Percentiles rank a stretch among this genome's conserved stretches.
Conservation (phyloP, 805 yeast species). For the Yarrowia keelungensis region DNA sequence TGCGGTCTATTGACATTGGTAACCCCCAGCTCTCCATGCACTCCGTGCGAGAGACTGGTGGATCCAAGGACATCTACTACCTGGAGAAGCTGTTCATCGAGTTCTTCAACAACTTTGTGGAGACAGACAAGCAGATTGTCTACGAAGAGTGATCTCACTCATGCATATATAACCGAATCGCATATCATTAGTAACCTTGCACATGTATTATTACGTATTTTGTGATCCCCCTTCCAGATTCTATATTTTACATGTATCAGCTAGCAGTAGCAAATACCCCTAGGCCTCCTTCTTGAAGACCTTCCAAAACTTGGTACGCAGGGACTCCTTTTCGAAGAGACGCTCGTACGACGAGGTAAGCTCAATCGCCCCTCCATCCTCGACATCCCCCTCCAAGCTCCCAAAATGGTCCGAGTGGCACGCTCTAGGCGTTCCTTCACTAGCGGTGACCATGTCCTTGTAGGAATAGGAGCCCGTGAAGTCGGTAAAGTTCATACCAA, state of each 20-base stretch:
- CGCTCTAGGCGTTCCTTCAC: constrained; percentile 25
- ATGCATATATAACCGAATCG: constrained; percentile 1
- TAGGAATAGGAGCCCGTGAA: constrained; percentile 19
- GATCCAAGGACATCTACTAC: constrained; percentile 71
- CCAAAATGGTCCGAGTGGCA: constrained; percentile 19
- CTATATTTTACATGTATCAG: background rate
- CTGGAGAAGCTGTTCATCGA: constrained; percentile 65
- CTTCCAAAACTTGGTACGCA: constrained; percentile 13
- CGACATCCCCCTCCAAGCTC: background rate
- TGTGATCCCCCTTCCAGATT: background rate
- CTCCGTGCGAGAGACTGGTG: constrained; percentile 90
- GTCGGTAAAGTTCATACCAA: background rate
- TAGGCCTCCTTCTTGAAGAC: constrained; percentile 21
- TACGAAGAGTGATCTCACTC: constrained; percentile 7
- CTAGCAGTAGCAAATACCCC: background rate
- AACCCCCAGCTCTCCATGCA: constrained; percentile 95
- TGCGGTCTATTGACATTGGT: constrained; percentile 87
- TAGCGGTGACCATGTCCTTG: constrained; percentile 27
- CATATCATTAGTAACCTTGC: background rate
- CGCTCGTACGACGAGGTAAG: constrained; percentile 14
- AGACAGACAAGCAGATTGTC: constrained; percentile 42
- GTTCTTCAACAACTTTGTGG: constrained; percentile 57
- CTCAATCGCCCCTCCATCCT: background rate
- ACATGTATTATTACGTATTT: background rate
- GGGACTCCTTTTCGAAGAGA: constrained; percentile 7